phyloP scores from a whole-genome alignment of 495 filamentous ascomycete species.

The Chlorociboria aeruginascens region DNA sequence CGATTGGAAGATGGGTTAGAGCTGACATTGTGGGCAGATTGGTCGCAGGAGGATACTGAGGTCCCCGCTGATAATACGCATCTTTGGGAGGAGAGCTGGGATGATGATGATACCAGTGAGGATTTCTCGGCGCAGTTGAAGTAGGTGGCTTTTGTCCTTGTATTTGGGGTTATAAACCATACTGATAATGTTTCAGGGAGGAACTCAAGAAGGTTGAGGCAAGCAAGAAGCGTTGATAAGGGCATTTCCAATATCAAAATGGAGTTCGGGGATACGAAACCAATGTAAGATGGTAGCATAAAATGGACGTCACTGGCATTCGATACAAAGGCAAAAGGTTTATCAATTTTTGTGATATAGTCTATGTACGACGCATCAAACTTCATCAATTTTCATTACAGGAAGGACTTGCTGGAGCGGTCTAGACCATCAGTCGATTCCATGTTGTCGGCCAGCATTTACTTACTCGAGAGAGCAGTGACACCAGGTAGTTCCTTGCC shows the following conservation, averaged over 20 bases:
- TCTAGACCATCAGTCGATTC: conserved; percentile 22
- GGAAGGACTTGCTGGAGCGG: conserved; percentile 13
- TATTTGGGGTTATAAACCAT: neutral
- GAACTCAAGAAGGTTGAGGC: conserved; percentile 90
- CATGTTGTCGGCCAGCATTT: conserved; percentile 19
- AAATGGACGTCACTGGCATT: conserved; percentile 16
- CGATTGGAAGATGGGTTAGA: neutral
- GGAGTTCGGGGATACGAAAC: conserved; percentile 18
- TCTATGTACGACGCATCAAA: conserved; percentile 7
- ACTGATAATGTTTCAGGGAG: conserved; percentile 45
- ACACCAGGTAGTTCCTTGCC: conserved; percentile 97
- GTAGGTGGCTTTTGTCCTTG: conserved; percentile 36
- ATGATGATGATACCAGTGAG: conserved; percentile 94
- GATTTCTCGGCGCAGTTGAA: conserved; percentile 94
- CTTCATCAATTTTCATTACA: conserved; percentile 17
- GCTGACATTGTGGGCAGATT: conserved; percentile 44
- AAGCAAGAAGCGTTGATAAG: conserved; percentile 39
- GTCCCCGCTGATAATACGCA: conserved; percentile 62
- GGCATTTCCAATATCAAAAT: conserved; percentile 6
- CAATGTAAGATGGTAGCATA: conserved; percentile 16
- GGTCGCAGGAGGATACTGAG: conserved; percentile 77
- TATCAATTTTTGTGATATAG: conserved; percentile 12
- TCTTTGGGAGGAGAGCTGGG: conserved; percentile 99
- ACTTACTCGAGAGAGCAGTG: conserved; percentile 85
- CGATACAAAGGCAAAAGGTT: conserved; percentile 6